Conservation (phyloP, 2,329 filamentous ascomycete species). For the Monilinia aucupariae region DNA sequence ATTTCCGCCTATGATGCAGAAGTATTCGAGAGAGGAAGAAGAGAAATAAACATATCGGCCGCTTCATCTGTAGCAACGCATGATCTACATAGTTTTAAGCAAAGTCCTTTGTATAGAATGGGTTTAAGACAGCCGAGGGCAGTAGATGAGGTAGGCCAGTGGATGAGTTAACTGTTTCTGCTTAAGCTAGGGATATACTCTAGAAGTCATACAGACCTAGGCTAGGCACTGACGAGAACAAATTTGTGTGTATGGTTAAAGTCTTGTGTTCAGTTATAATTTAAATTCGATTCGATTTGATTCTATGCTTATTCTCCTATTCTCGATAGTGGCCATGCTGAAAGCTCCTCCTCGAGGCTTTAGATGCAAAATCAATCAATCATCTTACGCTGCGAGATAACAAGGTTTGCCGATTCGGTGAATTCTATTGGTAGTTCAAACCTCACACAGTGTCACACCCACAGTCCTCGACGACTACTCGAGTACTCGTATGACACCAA, state of each 20-base stretch:
- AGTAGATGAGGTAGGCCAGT: neutral
- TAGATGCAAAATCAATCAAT: neutral
- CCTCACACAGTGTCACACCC: neutral
- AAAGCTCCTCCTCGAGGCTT: no score
- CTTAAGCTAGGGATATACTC: neutral
- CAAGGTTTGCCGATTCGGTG: neutral
- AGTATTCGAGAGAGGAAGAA: conserved; percentile 1
- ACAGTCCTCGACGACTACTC: no score
- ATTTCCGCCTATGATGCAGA: conserved; percentile 1
- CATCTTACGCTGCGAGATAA: neutral
- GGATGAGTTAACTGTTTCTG: no score
- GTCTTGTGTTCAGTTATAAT: no score
- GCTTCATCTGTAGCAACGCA: neutral
- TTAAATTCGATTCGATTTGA: no score
- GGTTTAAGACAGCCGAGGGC: neutral
- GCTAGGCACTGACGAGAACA: no score
- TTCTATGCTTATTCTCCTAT: no score
- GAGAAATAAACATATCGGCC: conserved; percentile 4
- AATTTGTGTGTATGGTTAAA: no score
- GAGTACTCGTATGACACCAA: neutral
- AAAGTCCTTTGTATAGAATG: conserved; percentile 7
- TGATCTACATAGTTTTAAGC: neutral
- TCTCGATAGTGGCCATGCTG: no score
- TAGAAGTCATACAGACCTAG: no score
- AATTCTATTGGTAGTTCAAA: neutral